Conservation (phyloP, 2,329 filamentous ascomycete species). For the Phialemoniopsis sp. region DNA sequence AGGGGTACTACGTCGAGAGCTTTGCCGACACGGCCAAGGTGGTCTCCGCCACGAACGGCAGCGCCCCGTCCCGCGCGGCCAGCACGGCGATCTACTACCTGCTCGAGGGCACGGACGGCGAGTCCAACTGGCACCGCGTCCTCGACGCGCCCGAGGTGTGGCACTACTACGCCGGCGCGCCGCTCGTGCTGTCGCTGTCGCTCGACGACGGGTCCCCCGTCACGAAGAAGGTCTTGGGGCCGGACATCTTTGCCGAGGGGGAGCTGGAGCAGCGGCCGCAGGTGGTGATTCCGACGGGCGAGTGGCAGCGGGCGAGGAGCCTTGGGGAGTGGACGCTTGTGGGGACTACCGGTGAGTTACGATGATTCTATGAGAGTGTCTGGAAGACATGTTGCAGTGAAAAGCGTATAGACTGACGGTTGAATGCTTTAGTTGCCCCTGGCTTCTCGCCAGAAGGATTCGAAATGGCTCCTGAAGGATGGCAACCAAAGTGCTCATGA, state of each 20-base stretch:
- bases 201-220: conserved; percentile 33
- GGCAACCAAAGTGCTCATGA: conserved; percentile 18
- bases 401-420: conserved; percentile 14
- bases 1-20: conserved; percentile 42
- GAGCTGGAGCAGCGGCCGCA: conserved; percentile 38
- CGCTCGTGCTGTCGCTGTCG: conserved; percentile 39
- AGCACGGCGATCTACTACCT: conserved; percentile 39
- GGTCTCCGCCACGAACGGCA: conserved; percentile 1
- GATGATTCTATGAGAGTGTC: not conserved
- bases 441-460: conserved; percentile 19
- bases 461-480: conserved; percentile 22
- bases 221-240: conserved; percentile 30
- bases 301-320: conserved; percentile 43
- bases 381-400: too few species aligned
- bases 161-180: conserved; percentile 51
- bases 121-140: conserved; percentile 46
- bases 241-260: conserved; percentile 35
- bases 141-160: conserved; percentile 42
- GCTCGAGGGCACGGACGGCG: conserved; percentile 37
- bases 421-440: conserved; percentile 14
- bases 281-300: conserved; percentile 29
- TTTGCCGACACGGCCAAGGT: conserved; percentile 31
- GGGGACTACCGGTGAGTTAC: conserved; percentile 20
- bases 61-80: conserved; percentile 1
- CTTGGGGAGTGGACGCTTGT: conserved; percentile 45